Conservation (phyloP, 768 basidiomycete species). For the Lactarius evosmus region DNA sequence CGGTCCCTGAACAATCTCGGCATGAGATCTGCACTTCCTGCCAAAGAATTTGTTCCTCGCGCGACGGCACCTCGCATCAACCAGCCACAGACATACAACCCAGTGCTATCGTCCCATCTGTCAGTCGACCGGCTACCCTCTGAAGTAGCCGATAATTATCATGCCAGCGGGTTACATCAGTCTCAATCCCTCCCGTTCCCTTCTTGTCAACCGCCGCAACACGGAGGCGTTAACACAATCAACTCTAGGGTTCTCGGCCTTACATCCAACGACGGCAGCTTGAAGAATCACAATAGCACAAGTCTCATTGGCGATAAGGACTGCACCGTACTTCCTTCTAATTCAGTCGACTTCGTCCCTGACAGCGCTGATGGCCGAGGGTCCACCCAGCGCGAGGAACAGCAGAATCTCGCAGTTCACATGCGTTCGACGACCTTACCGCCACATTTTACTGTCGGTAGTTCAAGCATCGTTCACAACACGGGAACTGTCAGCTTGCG, state of each 20-base stretch:
- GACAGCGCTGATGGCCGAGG: conserved; percentile 14
- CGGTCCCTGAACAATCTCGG: conserved; percentile 22
- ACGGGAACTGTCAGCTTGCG: conserved; percentile 14
- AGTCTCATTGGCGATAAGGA: conserved; percentile 18
- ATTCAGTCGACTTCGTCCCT: conserved; percentile 18
- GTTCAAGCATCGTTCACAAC: conserved; percentile 7
- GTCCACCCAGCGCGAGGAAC: conserved; percentile 19
- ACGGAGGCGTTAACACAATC: conserved; percentile 4
- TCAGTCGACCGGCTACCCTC: conserved; percentile 11
- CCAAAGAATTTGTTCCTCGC: conserved; percentile 29
- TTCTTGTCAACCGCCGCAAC: conserved; percentile 15
- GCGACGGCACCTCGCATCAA: conserved; percentile 16
- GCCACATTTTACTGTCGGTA: conserved; percentile 25
- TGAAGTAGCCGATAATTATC: conserved; percentile 8
- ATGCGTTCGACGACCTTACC: conserved; percentile 29
- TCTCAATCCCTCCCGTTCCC: conserved; percentile 8
- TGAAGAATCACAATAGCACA: conserved; percentile 13
- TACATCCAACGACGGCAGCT: conserved; percentile 12
- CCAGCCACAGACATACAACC: conserved; percentile 1
- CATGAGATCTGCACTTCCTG: conserved; percentile 18
- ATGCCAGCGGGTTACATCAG: conserved; percentile 10
- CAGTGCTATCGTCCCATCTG: conserved; percentile 13
- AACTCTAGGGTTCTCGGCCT: conserved; percentile 20
- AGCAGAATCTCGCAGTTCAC: conserved; percentile 24
- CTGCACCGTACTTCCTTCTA: conserved; percentile 8